phyloP scores from a whole-genome alignment of 495 filamentous ascomycete species.

The Neurospora tetrasperma region DNA sequence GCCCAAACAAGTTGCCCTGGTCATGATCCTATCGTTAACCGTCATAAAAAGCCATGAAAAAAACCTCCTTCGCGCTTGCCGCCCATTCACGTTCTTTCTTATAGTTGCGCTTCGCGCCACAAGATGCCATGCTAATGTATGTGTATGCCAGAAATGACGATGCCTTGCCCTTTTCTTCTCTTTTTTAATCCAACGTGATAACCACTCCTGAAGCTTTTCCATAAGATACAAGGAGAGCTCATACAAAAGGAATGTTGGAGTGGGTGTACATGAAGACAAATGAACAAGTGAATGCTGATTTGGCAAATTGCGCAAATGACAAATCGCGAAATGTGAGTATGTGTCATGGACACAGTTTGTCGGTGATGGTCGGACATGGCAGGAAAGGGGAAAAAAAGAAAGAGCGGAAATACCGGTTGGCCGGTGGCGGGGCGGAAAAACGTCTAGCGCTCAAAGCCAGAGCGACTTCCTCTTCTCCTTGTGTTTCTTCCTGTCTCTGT shows the following conservation, averaged over 20 bases:
- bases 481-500: neutral
- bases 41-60: neutral
- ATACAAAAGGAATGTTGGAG: neutral
- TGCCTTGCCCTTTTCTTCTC: neutral
- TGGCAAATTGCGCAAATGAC: neutral
- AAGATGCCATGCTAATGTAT: neutral
- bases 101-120: neutral
- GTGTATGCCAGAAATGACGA: neutral
- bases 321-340: neutral
- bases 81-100: neutral
- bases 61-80: neutral
- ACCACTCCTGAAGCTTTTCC: neutral
- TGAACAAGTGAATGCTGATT: neutral
- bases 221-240: neutral
- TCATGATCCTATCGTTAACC: neutral
- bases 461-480: neutral
- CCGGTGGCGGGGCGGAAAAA: neutral
- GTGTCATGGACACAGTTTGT: neutral
- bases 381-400: neutral
- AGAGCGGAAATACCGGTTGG: neutral
- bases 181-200: neutral
- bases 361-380: neutral
- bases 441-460: neutral
- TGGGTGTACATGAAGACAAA: neutral
- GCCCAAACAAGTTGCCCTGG: neutral